phyloP scores from a whole-genome alignment of 306 rosid species.

The Pachyrhizus erosus region DNA sequence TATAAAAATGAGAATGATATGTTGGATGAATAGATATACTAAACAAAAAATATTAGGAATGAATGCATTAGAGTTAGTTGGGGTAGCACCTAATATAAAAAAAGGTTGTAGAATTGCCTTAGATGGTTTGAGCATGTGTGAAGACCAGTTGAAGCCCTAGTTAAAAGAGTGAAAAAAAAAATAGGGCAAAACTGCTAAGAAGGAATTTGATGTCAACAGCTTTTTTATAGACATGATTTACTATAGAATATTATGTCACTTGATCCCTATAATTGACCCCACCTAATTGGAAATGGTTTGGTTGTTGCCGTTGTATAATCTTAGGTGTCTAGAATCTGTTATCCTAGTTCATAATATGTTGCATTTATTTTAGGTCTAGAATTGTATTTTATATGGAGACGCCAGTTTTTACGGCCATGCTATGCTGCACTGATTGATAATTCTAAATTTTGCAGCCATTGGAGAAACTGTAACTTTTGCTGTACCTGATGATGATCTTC shows the following conservation, averaged over 20 bases:
- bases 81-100: background rate
- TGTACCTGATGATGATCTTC: constrained; percentile 59
- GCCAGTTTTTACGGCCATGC: constrained; percentile 11
- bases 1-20: background rate
- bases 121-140: background rate
- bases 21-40: background rate
- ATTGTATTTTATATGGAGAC: constrained; percentile 14
- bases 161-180: background rate
- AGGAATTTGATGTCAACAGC: background rate
- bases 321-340: constrained; percentile 1
- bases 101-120: background rate
- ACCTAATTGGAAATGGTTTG: background rate
- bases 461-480: constrained; percentile 88
- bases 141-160: background rate
- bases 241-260: background rate
- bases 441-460: constrained; percentile 64
- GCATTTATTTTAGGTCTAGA: constrained; percentile 26
- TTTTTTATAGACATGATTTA: background rate
- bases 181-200: background rate
- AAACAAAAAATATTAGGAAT: background rate
- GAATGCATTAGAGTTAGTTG: background rate
- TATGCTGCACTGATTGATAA: constrained; percentile 35
- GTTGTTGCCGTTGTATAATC: background rate
- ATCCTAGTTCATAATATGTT: constrained; percentile 31
- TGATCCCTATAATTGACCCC: background rate